Conservation (phyloP, 441 rosid species). For the Arabidopsis hybrid region DNA sequence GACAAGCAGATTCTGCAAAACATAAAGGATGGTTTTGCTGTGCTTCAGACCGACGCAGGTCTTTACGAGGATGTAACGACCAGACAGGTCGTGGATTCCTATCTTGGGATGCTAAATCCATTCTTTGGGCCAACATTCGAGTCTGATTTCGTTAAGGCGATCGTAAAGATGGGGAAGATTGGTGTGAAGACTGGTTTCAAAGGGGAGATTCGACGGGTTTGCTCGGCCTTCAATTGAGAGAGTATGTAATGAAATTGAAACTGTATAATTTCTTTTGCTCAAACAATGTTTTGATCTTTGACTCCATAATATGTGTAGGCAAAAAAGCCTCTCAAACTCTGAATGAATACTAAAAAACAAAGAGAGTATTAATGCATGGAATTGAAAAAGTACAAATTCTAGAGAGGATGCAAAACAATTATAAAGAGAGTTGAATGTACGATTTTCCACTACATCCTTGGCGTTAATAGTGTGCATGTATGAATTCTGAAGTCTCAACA, state of each 20-base stretch:
- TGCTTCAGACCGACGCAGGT: conserved; percentile 76
- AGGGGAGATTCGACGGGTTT: conserved; percentile 67
- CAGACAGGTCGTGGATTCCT: conserved; percentile 52
- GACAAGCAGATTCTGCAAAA: conserved; percentile 70
- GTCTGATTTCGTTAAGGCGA: conserved; percentile 64
- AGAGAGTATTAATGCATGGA: neutral
- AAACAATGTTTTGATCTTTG: neutral
- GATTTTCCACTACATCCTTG: neutral
- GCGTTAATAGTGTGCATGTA: conserved; percentile 5
- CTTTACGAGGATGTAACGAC: conserved; percentile 64
- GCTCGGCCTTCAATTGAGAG: conserved; percentile 57
- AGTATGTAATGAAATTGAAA: neutral
- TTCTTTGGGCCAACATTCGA: conserved; percentile 46
- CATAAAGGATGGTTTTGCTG: conserved; percentile 71
- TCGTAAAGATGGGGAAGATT: conserved; percentile 73
- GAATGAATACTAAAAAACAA: neutral
- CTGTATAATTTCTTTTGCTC: neutral
- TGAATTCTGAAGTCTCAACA: neutral
- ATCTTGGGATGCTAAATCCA: conserved; percentile 43
- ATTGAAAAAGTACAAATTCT: neutral
- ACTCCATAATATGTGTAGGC: conserved; percentile 1
- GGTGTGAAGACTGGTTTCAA: conserved; percentile 53
- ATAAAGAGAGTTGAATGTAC: conserved; percentile 1
- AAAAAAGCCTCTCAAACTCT: neutral
- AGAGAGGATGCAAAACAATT: neutral